Evolutionary conservation across 179 eudicot species (phyloP).

Genomic region (Gypsophila paniculata): DNA sequence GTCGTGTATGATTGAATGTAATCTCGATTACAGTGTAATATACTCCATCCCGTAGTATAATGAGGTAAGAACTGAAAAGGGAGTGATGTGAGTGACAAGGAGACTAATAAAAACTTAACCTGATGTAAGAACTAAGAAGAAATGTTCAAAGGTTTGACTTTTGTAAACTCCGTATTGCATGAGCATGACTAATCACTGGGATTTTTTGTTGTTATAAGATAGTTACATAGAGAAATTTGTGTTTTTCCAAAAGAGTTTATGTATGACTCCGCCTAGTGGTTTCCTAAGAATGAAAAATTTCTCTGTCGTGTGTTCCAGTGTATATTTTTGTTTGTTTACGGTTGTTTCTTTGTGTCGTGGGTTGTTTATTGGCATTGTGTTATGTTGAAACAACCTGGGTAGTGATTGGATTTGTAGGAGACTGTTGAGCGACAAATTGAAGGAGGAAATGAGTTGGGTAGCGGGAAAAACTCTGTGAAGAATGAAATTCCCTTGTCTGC

Average conservation of each 20-base stretch:
- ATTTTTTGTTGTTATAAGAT: background rate
- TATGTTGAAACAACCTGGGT: background rate
- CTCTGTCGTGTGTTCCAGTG: background rate
- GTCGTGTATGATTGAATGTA: slow-evolving; percentile 2
- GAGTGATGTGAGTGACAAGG: background rate
- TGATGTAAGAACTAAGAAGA: background rate
- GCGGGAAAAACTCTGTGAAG: slow-evolving; percentile 39
- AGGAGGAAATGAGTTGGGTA: slow-evolving; percentile 34
- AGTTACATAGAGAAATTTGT: background rate
- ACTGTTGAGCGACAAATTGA: slow-evolving; percentile 38
- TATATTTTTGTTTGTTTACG: background rate
- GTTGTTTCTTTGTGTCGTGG: background rate
- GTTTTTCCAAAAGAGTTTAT: background rate
- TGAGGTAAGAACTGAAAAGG: background rate
- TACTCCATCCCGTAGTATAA: background rate
- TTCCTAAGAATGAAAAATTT: background rate
- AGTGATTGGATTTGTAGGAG: slow-evolving; percentile 48
- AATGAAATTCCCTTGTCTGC: slow-evolving; percentile 51
- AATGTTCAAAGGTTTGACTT: background rate
- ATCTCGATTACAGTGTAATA: background rate
- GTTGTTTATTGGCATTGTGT: background rate
- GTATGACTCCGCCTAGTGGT: background rate
- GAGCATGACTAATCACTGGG: background rate
- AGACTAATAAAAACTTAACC: background rate
- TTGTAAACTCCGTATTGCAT: background rate